phyloP scores from a whole-genome alignment of 495 filamentous ascomycete genomes.

The Aspergillus cristatus region DNA sequence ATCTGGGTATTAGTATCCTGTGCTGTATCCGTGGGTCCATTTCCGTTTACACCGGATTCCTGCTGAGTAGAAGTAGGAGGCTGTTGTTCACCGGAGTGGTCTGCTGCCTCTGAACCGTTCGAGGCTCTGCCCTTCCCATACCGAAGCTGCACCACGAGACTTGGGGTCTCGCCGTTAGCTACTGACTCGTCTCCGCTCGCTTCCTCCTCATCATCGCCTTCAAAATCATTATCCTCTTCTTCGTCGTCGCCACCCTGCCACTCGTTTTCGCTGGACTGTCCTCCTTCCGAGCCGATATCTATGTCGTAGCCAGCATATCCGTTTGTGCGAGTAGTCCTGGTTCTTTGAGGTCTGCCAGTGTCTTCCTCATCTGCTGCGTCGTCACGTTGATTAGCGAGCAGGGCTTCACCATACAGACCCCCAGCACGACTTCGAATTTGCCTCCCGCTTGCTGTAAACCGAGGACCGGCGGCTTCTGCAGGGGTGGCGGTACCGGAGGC shows the following conservation, averaged over 20 bases:
- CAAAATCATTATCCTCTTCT: slow-evolving; percentile 59
- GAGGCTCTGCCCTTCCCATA: slow-evolving; percentile 29
- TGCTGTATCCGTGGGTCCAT: background rate
- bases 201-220: slow-evolving; percentile 56
- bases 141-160: slow-evolving; percentile 59
- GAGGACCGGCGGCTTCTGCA: slow-evolving; percentile 58
- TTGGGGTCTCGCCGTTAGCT: slow-evolving; percentile 44
- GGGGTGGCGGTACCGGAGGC: slow-evolving; percentile 59
- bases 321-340: slow-evolving; percentile 25
- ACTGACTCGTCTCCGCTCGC: slow-evolving; percentile 49
- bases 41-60: background rate
- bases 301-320: slow-evolving; percentile 44
- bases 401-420: slow-evolving; percentile 69
- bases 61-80: slow-evolving; percentile 1
- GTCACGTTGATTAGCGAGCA: slow-evolving; percentile 47
- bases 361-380: slow-evolving; percentile 24
- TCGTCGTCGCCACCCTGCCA: slow-evolving; percentile 66
- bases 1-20: background rate
- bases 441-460: slow-evolving; percentile 83
- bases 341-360: slow-evolving; percentile 21
- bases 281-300: slow-evolving; percentile 57
- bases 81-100: background rate
- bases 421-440: slow-evolving; percentile 69
- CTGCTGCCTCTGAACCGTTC: slow-evolving; percentile 11
- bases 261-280: slow-evolving; percentile 45